Base-by-base conservation (phyloP, 768 basidiomycete genomes). In the Leccinum disarticulatum region DNA sequence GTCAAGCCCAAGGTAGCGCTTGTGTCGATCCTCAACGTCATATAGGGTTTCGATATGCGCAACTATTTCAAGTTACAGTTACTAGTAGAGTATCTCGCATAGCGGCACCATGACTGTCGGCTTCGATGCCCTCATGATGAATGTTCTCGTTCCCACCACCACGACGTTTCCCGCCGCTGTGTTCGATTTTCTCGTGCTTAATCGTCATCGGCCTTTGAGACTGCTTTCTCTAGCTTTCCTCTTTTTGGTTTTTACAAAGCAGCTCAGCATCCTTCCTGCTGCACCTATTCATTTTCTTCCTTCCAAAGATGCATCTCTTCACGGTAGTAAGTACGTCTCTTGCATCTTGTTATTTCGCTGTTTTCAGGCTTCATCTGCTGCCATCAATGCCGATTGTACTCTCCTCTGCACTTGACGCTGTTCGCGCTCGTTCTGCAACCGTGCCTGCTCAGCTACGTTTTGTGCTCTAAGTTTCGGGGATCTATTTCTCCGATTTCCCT, bases 1-100 rank as follows among this genome's bases (percentile, higher is more conserved):
- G 52, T 76, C 9, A 76, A 71, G 52, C 73, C 76, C 4, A 74
- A 69, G 63, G 75, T 77, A 8, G 73, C 73, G 8, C 64, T 77
- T 10, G 59, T 68, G 41, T 74, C 71, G 10, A 60, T 73, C 27
- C 57, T 72, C 50, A 52, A 72, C 25, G 59, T 65, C 46, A 59
- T 73, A 57, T 47, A 47, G 3, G 2, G 17, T 47, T 1, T 17
- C 15, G 17, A 15, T 17, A 33, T 33, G 33, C 13, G 13, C 33
- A 33, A 33, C 13, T 13, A 17, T 17, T 38, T 38, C 8, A 38
- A 17, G 38, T 33, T 33, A 33, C 5, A 33, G 33, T 31, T 31
- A 31, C 31, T 22, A 22, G 22, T 33, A 33, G 11, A 13, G 11
- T 13, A 13, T 33, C 11, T 33, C 33, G 33, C 33, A 33, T 33